Conservation (phyloP, 163 green algal genomes). For the Trebouxiophyceae sp. region DNA sequence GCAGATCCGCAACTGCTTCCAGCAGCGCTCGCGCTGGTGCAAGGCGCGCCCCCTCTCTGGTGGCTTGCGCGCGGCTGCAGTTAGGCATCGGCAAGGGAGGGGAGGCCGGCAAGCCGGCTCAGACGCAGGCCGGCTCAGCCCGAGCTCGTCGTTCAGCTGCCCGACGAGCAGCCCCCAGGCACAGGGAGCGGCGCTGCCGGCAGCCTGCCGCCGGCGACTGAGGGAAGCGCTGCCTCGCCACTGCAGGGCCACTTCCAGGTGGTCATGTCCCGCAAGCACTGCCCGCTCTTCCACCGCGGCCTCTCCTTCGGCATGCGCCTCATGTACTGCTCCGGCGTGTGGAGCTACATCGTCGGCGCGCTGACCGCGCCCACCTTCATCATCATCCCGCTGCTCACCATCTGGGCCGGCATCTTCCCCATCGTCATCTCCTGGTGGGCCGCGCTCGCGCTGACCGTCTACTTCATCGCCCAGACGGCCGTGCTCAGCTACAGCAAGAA, state of each 20-base stretch:
- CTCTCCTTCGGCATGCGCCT: constrained; percentile 23
- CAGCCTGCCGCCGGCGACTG: no score
- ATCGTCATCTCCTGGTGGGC: constrained; percentile 59
- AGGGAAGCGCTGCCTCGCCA: no score
- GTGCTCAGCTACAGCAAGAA: constrained; percentile 28
- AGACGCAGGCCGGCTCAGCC: background rate
- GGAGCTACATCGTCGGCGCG: constrained; percentile 26
- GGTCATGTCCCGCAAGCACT: constrained; percentile 21
- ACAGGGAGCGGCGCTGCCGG: no score
- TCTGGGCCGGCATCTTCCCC: constrained; percentile 53
- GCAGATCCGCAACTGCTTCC: constrained; percentile 56
- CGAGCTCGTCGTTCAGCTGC: background rate
- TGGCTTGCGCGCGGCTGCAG: background rate
- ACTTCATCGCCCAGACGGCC: constrained; percentile 36
- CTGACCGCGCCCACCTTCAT: constrained; percentile 30
- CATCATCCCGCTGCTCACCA: constrained; percentile 29
- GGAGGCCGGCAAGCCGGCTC: no score
- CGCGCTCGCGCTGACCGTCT: constrained; percentile 47
- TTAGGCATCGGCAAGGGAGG: background rate
- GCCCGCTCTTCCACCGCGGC: constrained; percentile 14
- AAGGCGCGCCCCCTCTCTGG: constrained; percentile 27
- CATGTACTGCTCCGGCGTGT: constrained; percentile 32
- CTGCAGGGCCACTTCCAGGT: constrained; percentile 29
- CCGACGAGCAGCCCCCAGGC: no score
- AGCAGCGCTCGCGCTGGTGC: constrained; percentile 55